A percentile compares a stretch with the other conserved stretches of the same genome.
phyloP scores from a whole-genome alignment of 352 stramenopile genomes.

The Globisporangium sylvaticum region DNA sequence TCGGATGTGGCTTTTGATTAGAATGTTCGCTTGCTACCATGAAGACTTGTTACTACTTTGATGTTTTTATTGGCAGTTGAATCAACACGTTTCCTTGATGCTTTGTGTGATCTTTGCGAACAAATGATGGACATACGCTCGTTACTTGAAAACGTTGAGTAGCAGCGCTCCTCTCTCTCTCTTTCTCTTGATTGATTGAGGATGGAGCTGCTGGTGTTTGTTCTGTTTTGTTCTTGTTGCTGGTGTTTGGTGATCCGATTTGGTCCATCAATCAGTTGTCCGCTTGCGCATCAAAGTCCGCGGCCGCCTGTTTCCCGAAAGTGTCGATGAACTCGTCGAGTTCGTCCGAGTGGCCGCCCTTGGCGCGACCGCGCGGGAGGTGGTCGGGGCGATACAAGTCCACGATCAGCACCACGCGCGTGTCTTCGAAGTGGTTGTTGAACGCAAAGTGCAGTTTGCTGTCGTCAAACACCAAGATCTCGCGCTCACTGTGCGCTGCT shows the following conservation, averaged over 20 bases:
- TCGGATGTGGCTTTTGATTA: neutral
- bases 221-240: too few relatives aligned
- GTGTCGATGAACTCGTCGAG: constrained; percentile 87
- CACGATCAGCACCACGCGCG: constrained; percentile 81
- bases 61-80: neutral
- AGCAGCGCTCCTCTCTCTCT: neutral
- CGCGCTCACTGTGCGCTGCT: constrained; percentile 57
- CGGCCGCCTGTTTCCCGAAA: constrained; percentile 59
- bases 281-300: neutral
- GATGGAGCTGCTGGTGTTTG: neutral
- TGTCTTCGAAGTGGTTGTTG: constrained; percentile 68
- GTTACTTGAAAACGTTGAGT: neutral
- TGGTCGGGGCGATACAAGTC: constrained; percentile 84
- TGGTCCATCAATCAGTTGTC: neutral
- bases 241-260: neutral
- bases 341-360: constrained; percentile 83
- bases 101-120: neutral
- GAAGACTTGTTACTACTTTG: neutral
- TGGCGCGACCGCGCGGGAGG: constrained; percentile 71
- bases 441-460: constrained; percentile 89
- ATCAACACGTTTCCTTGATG: neutral
- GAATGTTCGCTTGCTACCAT: neutral
- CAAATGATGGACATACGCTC: neutral
- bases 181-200: neutral
- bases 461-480: constrained; percentile 90